phyloP scores from a whole-genome alignment of 192 early-diverging fungal species.

The Coemansia sp. region DNA sequence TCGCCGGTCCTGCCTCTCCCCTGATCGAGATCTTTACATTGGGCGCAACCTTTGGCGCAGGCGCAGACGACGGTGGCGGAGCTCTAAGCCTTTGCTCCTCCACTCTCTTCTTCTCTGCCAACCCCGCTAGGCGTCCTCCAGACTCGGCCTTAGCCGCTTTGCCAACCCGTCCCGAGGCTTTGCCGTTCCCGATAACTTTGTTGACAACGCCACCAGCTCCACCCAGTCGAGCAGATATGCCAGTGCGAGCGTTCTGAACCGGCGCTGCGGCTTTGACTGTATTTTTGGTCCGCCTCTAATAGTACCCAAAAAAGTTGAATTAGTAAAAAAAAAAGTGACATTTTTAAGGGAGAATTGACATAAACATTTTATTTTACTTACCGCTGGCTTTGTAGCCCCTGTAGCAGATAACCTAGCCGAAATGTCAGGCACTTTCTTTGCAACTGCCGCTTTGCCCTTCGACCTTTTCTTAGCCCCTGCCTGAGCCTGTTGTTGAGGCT shows the following conservation, averaged over 20 bases:
- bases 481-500: conserved; percentile 13
- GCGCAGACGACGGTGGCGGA: too few relatives aligned
- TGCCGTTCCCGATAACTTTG: conserved; percentile 8
- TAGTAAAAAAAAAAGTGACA: background rate
- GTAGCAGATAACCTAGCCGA: background rate
- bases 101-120: conserved; percentile 18
- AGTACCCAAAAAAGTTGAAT: background rate
- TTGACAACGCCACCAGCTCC: conserved; percentile 4
- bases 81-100: background rate
- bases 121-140: conserved; percentile 25
- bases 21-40: conserved; percentile 38
- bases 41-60: conserved; percentile 10
- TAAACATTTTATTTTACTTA: conserved; percentile 7
- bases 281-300: conserved; percentile 46
- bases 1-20: conserved; percentile 48
- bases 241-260: conserved; percentile 12
- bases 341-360: background rate
- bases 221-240: conserved; percentile 29
- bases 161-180: conserved; percentile 8
- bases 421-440: background rate
- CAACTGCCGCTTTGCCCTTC: conserved; percentile 1
- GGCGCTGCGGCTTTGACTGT: conserved; percentile 9
- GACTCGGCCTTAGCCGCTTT: conserved; percentile 18
- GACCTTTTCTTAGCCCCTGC: background rate
- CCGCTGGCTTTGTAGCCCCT: conserved; percentile 16